Conservation (phyloP, 352 stramenopile genomes). For the Globisporangium uncinulatum region DNA sequence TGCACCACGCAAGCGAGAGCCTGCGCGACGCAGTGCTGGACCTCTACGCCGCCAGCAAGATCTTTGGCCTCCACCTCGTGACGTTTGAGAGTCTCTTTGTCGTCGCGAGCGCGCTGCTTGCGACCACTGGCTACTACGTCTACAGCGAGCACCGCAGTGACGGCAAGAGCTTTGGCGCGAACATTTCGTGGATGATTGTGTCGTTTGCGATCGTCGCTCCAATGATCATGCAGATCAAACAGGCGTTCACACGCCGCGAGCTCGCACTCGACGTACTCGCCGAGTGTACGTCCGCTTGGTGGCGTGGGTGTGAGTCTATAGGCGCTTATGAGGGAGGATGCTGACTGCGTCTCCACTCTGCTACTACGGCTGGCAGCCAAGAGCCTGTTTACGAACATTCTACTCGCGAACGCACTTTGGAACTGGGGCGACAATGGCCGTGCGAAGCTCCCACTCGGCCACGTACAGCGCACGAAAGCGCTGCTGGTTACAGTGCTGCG, state of each 20-base stretch:
- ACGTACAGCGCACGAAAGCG: slow-evolving; percentile 52
- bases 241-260: slow-evolving; percentile 73
- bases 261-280: slow-evolving; percentile 60
- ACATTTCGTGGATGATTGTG: slow-evolving; percentile 83
- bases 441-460: slow-evolving; percentile 37
- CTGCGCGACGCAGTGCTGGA: slow-evolving; percentile 63
- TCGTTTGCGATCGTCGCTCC: slow-evolving; percentile 78
- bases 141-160: slow-evolving; percentile 26
- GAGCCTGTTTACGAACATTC: slow-evolving; percentile 62
- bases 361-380: slow-evolving; percentile 22
- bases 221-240: slow-evolving; percentile 87
- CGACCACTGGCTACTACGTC: slow-evolving; percentile 68
- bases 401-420: slow-evolving; percentile 75
- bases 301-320: not conserved
- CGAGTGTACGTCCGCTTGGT: slow-evolving; percentile 28
- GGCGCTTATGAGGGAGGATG: not conserved
- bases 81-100: slow-evolving; percentile 78
- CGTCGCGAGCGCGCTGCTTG: slow-evolving; percentile 49
- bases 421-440: slow-evolving; percentile 74
- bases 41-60: slow-evolving; percentile 69
- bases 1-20: slow-evolving; percentile 33
- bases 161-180: slow-evolving; percentile 54
- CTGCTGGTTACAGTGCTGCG: slow-evolving; percentile 42
- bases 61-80: slow-evolving; percentile 68
- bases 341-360: too few relatives aligned